A percentile compares a stretch with the other conserved stretches of the same genome.
Evolutionary conservation across 2,329 filamentous ascomycete genomes (phyloP).

Genomic region (Verticillium zaregamsianum): DNA sequence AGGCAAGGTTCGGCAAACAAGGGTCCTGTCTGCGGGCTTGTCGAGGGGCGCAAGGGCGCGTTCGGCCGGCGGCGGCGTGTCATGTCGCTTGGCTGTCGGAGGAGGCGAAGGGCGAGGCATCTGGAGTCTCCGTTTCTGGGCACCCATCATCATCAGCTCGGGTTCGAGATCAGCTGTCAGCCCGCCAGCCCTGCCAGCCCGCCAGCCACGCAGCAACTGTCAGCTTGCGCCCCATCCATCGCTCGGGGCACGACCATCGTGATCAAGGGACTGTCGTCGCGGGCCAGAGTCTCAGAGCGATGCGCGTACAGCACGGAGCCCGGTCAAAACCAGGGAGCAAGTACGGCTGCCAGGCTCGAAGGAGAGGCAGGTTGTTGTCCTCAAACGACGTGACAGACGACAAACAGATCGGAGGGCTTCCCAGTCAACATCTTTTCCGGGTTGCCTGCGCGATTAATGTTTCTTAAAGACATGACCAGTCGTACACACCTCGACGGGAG

Average conservation of each 20-base stretch:
- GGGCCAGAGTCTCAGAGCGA: background rate
- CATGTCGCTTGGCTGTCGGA: background rate
- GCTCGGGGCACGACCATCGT: background rate
- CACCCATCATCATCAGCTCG: background rate
- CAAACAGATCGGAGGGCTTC: background rate
- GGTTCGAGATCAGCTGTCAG: background rate
- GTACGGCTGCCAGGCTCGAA: background rate
- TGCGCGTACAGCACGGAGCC: background rate
- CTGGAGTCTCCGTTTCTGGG: background rate
- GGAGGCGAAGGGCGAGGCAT: background rate
- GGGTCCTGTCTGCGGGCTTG: background rate
- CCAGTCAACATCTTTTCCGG: background rate
- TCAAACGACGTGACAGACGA: background rate
- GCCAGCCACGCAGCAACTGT: background rate
- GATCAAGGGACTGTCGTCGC: background rate
- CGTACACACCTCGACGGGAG: slow-evolving; percentile 1
- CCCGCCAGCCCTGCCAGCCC: background rate
- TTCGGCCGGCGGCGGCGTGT: background rate
- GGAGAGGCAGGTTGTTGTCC: background rate
- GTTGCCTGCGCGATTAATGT: slow-evolving; percentile 12
- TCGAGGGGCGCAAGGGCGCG: background rate
- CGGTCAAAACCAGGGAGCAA: background rate
- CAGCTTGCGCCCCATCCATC: background rate
- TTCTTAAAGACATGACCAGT: slow-evolving; percentile 10
- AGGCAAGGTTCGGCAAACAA: background rate